Evolutionary conservation across 139 green algal genomes (phyloP), one percentile per base, ranked within the genome.

Genomic region (Coelastrella sp.): DNA sequence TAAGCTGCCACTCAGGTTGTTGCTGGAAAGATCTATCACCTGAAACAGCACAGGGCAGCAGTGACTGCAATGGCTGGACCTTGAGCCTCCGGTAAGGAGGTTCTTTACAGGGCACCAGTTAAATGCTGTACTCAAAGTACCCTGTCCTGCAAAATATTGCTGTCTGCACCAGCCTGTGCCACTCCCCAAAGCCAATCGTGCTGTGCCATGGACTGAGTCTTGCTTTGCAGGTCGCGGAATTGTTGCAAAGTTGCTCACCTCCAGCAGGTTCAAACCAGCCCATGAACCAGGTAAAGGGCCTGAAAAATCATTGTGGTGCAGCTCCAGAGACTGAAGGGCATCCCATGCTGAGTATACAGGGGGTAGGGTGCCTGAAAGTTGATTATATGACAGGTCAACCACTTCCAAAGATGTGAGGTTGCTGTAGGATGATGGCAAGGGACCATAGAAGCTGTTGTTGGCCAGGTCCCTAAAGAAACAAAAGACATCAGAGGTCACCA

Each of bases 221-320:
- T n/a, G n/a, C n/a, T n/a, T n/a, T n/a, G n/a, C n/a, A n/a, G n/a
- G n/a, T n/a, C n/a, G n/a, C n/a, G n/a, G n/a, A n/a, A n/a, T n/a
- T n/a, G n/a, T n/a, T 7, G 16, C 57, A 66, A 7, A 19, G 58
- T 14, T 59, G 8, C 80, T 13, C 4, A 78, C 82, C 82, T 87
- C 32, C 32, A 87, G 82, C 14, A 79, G 82, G 32, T 78, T 87
- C 64, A 87, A 54, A 17, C 82, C 47, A 54, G 82, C 82, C 82
- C 82, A 87, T 13, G 65, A 47, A 19, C 16, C 64, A 19, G 82
- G 82, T 17, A 87, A 65, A 16, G n/a, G 82, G 0, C 82, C 64
- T 20, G 64, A 78, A 1, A 87, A 65, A 7, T 19, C 14, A 65
- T 87, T 87, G 64, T 79, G 10, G 32, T 87, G 82, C 14, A 87